Evolutionary conservation across 2,329 filamentous ascomycete species (phyloP).

Genomic region (Leptographium lundbergii): DNA sequence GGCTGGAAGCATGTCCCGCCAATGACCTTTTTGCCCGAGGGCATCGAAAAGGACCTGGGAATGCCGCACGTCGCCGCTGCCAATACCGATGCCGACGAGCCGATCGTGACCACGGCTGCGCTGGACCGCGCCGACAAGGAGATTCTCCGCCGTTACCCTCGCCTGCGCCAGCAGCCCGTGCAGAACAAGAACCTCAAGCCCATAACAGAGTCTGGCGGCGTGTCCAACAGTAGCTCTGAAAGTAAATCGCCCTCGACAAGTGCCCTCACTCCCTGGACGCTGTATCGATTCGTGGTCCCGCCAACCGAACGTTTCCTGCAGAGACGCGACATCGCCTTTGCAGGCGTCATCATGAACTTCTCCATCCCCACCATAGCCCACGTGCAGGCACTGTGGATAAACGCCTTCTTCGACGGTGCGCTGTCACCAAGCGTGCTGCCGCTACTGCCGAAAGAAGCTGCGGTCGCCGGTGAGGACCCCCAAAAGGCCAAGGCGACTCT

Average conservation of each 20-base stretch:
- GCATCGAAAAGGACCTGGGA: conserved; percentile 33
- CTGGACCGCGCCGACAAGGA: conserved; percentile 33
- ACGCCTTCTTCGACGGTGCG: conserved; percentile 47
- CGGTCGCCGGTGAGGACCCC: conserved; percentile 9
- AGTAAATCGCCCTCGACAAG: conserved; percentile 19
- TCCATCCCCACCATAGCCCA: conserved; percentile 28
- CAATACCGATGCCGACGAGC: conserved; percentile 12
- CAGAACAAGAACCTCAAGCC: conserved; percentile 33
- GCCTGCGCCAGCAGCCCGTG: conserved; percentile 36
- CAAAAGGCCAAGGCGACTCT: conserved; percentile 23
- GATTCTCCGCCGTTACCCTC: conserved; percentile 40
- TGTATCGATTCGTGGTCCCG: conserved; percentile 35
- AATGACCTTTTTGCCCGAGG: conserved; percentile 37
- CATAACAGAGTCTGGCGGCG: conserved; percentile 24
- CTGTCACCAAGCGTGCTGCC: conserved; percentile 23
- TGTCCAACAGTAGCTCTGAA: conserved; percentile 19
- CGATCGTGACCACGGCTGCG: background rate
- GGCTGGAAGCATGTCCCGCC: conserved; percentile 44
- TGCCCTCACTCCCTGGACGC: conserved; percentile 24
- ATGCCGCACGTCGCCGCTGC: conserved; percentile 26
- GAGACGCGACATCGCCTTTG: conserved; percentile 30
- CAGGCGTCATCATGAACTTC: conserved; percentile 30
- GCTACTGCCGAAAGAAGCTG: background rate
- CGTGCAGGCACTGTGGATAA: conserved; percentile 47
- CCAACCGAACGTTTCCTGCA: conserved; percentile 23